Evolutionary conservation across 2,329 filamentous ascomycete species (phyloP).

Genomic region (Teratosphaeria gauchensis): DNA sequence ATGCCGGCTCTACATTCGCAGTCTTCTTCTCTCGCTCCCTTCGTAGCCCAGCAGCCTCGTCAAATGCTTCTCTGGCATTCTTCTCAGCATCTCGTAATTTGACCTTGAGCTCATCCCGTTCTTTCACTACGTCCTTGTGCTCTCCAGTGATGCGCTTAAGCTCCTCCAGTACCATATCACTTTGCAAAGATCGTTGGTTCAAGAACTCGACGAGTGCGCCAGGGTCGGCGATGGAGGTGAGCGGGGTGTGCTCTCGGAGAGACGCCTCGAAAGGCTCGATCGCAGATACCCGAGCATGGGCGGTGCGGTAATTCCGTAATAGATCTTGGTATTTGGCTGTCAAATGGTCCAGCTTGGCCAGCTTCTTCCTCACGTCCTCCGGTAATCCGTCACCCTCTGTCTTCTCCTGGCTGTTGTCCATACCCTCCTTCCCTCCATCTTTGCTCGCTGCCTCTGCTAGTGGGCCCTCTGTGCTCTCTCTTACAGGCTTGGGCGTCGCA

Average conservation of each 20-base stretch:
- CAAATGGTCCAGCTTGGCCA: conserved; percentile 82
- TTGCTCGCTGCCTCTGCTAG: conserved; percentile 23
- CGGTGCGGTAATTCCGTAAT: conserved; percentile 81
- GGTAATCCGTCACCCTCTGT: conserved; percentile 48
- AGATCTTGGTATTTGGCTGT: conserved; percentile 84
- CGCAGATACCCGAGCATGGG: conserved; percentile 73
- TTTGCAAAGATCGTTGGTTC: conserved; percentile 73
- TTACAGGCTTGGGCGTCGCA: conserved; percentile 47
- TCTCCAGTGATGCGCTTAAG: conserved; percentile 68
- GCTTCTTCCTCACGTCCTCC: conserved; percentile 61
- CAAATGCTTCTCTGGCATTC: conserved; percentile 50
- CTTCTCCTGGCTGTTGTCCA: conserved; percentile 13
- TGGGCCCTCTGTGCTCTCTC: conserved; percentile 25
- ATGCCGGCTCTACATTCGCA: neutral
- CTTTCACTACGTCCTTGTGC: conserved; percentile 30
- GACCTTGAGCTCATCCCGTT: conserved; percentile 71
- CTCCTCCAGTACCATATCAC: conserved; percentile 90
- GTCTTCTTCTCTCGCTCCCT: conserved; percentile 18
- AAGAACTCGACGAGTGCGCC: conserved; percentile 81
- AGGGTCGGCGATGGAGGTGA: conserved; percentile 80
- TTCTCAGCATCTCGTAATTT: conserved; percentile 62
- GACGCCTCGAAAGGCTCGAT: conserved; percentile 92
- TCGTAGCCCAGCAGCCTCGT: conserved; percentile 53
- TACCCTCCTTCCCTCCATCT: conserved; percentile 14
- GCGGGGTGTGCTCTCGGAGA: conserved; percentile 81